phyloP scores from a whole-genome alignment of 805 yeast species.

The Ogataea henricii region DNA sequence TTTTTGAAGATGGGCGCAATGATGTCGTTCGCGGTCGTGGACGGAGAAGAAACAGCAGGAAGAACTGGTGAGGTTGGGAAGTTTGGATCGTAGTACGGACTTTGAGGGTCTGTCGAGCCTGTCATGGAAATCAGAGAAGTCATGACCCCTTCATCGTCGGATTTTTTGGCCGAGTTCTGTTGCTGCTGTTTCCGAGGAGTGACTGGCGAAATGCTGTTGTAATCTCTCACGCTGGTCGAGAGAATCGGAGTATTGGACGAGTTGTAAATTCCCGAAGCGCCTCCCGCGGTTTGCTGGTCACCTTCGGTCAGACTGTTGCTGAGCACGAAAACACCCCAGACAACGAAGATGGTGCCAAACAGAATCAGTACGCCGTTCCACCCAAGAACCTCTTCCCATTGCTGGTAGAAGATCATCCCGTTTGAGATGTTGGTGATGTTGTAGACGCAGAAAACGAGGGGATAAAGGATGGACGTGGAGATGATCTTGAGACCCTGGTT shows the following conservation, averaged over 20 bases:
- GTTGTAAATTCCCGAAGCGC: too few relatives aligned
- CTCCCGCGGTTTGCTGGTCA: neutral
- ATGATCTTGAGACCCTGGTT: constrained; percentile 71
- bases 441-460: constrained; percentile 81
- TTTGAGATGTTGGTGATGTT: constrained; percentile 70
- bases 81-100: constrained; percentile 26
- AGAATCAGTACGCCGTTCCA: constrained; percentile 42
- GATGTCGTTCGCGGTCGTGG: constrained; percentile 19
- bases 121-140: constrained; percentile 26
- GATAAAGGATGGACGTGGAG: constrained; percentile 79
- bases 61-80: constrained; percentile 10
- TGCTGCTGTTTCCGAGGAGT: constrained; percentile 23
- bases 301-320: constrained; percentile 49
- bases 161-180: neutral
- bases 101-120: constrained; percentile 24
- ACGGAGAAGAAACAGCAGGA: constrained; percentile 12
- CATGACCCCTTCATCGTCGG: constrained; percentile 15
- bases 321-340: constrained; percentile 69
- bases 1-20: constrained; percentile 27
- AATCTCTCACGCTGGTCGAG: constrained; percentile 2
- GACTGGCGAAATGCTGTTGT: constrained; percentile 10
- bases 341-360: constrained; percentile 50
- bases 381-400: constrained; percentile 42
- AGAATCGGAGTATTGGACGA: constrained; percentile 14
- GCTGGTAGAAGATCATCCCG: constrained; percentile 60